Conservation (phyloP, 2,329 filamentous ascomycete species). For the Plenodomus biglobosus region DNA sequence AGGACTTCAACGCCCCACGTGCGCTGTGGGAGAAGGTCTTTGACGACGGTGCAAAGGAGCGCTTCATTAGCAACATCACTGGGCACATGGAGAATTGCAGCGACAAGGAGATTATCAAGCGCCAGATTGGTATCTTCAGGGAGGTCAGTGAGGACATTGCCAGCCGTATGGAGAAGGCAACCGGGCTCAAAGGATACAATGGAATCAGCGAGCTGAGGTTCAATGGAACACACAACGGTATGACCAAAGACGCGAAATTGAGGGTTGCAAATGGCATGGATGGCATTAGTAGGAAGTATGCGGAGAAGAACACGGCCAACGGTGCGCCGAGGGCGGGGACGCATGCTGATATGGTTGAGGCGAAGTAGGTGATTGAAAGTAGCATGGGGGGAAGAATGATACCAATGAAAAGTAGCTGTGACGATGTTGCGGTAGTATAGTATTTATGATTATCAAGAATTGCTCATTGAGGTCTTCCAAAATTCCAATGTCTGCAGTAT, state of each 20-base stretch:
- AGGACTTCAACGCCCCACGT: conserved; percentile 60
- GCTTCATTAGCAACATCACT: conserved; percentile 62
- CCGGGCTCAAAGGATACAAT: conserved; percentile 61
- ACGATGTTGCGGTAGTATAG: no score
- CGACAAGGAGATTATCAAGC: conserved; percentile 62
- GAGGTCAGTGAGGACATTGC: conserved; percentile 63
- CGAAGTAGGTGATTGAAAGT: background rate
- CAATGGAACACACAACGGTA: conserved; percentile 64
- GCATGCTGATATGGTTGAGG: conserved; percentile 30
- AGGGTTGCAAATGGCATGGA: conserved; percentile 56
- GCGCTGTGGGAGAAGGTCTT: conserved; percentile 64
- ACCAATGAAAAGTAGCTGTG: no score
- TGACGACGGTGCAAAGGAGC: conserved; percentile 59
- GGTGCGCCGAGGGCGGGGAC: conserved; percentile 52
- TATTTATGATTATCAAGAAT: no score
- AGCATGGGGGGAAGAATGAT: no score
- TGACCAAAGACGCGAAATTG: conserved; percentile 53
- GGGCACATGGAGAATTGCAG: conserved; percentile 63
- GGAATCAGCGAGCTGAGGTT: conserved; percentile 59
- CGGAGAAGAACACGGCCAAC: conserved; percentile 47
- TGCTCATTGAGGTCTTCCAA: no score
- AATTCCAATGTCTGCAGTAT: no score
- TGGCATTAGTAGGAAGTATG: conserved; percentile 15
- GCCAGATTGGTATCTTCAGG: conserved; percentile 66
- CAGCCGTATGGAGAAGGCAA: conserved; percentile 61